Conservation (phyloP, 129 eudicot species). For the Heracleum sosnowskyi region DNA sequence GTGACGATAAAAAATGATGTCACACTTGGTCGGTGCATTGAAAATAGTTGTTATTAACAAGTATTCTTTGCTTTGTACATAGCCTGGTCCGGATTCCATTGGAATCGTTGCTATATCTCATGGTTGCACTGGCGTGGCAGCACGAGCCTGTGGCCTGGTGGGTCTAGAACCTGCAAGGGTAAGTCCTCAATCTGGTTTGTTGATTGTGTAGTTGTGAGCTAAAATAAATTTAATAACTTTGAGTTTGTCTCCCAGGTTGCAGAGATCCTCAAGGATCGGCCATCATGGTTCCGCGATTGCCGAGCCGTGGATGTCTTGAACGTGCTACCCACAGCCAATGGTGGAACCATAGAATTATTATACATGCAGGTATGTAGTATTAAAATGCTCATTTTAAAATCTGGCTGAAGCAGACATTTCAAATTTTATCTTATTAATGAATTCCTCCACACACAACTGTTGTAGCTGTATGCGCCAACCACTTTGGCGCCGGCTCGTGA, state of each 20-base stretch:
- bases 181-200: slow-evolving; percentile 7
- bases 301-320: slow-evolving; percentile 48
- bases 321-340: slow-evolving; percentile 88
- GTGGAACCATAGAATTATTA: slow-evolving; percentile 88
- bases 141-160: slow-evolving; percentile 80
- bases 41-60: too few species aligned
- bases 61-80: background rate
- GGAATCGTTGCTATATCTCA: slow-evolving; percentile 99
- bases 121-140: slow-evolving; percentile 95
- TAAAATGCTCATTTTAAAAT: background rate
- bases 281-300: slow-evolving; percentile 14
- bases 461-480: slow-evolving; percentile 88
- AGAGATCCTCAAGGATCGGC: slow-evolving; percentile 15
- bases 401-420: background rate
- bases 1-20: too few species aligned
- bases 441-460: background rate
- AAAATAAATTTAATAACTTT: background rate
- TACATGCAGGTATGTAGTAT: slow-evolving; percentile 70
- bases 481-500: slow-evolving; percentile 96
- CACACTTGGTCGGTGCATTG: background rate
- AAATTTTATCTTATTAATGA: background rate
- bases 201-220: background rate
- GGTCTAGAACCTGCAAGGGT: slow-evolving; percentile 88
- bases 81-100: slow-evolving; percentile 99
- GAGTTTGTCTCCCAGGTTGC: background rate